Conservation (phyloP, 345 rosid species). For the Aquilaria sinensis region DNA sequence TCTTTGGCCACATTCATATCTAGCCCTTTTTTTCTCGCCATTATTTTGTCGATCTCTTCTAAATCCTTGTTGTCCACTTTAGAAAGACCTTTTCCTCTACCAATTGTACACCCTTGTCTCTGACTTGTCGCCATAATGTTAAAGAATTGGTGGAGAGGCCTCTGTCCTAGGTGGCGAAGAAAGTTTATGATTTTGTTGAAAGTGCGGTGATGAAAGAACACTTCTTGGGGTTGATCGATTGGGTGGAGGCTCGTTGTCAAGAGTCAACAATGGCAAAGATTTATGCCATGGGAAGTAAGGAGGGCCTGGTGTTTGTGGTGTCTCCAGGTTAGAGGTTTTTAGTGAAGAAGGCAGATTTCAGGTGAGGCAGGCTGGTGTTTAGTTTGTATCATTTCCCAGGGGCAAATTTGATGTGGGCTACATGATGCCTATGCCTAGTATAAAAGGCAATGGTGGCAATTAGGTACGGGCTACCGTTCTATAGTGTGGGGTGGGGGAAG, state of each 20-base stretch:
- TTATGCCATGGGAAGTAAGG: conserved; percentile 23
- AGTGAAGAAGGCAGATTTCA: conserved; percentile 33
- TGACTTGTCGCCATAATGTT: conserved; percentile 24
- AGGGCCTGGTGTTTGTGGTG: conserved; percentile 49
- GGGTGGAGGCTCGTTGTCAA: conserved; percentile 63
- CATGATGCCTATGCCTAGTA: conserved; percentile 65
- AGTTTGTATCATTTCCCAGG: conserved; percentile 63
- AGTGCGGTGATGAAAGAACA: conserved; percentile 37
- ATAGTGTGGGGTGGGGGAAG: too few relatives aligned
- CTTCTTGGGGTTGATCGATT: conserved; percentile 59
- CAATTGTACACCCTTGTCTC: conserved; percentile 36
- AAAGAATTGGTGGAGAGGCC: conserved; percentile 30
- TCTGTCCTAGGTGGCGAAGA: conserved; percentile 35
- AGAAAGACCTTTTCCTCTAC: conserved; percentile 21
- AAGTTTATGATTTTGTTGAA: conserved; percentile 41
- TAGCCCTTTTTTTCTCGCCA: conserved; percentile 24
- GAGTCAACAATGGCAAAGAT: conserved; percentile 38
- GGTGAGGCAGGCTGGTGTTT: conserved; percentile 51
- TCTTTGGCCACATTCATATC: too few relatives aligned
- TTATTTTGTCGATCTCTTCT: conserved; percentile 47
- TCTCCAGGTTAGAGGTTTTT: conserved; percentile 60
- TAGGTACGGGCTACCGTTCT: conserved; percentile 22
- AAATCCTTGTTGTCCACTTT: conserved; percentile 38
- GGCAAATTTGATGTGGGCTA: conserved; percentile 48
- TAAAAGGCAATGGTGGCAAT: conserved; percentile 43